Percentiles rank a stretch among this genome's conserved stretches.
Evolutionary conservation across 208 protist species (phyloP).

Genomic region (Crithidia brevicula): DNA sequence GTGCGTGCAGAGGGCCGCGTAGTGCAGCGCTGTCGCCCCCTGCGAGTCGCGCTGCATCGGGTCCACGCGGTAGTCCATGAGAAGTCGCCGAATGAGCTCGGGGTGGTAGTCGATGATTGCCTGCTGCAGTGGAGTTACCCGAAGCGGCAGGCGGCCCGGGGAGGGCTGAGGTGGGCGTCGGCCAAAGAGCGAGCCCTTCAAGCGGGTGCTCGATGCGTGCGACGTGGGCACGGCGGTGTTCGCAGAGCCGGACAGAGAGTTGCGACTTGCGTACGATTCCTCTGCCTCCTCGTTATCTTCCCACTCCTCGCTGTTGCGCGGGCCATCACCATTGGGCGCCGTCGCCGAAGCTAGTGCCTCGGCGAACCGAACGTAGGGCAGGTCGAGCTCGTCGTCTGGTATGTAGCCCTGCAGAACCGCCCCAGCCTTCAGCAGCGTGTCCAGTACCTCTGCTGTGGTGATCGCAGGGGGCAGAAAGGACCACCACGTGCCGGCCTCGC

Average conservation of each 20-base stretch:
- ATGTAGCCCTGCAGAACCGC: slow-evolving; percentile 53
- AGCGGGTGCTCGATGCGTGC: not conserved
- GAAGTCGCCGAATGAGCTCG: slow-evolving; percentile 77
- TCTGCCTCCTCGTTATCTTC: not conserved
- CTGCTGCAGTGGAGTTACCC: slow-evolving; percentile 72
- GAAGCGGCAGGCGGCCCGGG: slow-evolving; percentile 41
- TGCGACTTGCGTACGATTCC: not conserved
- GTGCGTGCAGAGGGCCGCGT: slow-evolving; percentile 53
- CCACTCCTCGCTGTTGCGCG: not conserved
- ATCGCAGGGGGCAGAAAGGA: slow-evolving; percentile 37
- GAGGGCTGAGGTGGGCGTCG: slow-evolving; percentile 16
- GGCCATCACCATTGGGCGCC: not conserved
- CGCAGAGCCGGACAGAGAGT: slow-evolving; percentile 6
- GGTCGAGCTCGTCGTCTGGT: slow-evolving; percentile 51
- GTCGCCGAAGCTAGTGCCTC: slow-evolving; percentile 21
- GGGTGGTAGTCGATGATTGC: slow-evolving; percentile 84
- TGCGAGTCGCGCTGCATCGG: slow-evolving; percentile 71
- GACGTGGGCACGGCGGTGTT: slow-evolving; percentile 3
- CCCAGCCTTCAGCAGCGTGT: slow-evolving; percentile 48
- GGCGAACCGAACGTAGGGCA: slow-evolving; percentile 48
- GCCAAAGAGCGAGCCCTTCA: not conserved
- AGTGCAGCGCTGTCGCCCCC: slow-evolving; percentile 84
- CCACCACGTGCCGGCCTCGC: slow-evolving; percentile 51
- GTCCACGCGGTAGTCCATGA: slow-evolving; percentile 73
- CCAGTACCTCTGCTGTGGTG: slow-evolving; percentile 51